phyloP scores from a whole-genome alignment of 2,329 filamentous ascomycete species.

The Venturia effusa region DNA sequence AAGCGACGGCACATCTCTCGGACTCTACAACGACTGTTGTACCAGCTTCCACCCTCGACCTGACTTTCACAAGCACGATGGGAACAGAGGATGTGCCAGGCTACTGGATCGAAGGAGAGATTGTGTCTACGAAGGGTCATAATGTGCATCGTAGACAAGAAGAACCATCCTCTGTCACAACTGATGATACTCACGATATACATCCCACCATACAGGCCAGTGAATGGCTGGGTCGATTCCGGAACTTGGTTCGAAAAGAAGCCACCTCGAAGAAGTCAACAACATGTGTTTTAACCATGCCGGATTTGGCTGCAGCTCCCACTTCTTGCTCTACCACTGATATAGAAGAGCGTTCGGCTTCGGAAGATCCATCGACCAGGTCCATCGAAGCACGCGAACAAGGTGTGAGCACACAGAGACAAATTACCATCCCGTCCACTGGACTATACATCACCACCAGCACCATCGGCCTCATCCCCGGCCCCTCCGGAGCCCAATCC shows the following conservation, averaged over 20 bases:
- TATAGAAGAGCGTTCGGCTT: neutral
- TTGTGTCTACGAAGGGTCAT: neutral
- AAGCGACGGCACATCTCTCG: too few relatives aligned
- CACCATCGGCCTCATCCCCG: too few relatives aligned
- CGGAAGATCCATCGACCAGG: neutral
- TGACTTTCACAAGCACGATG: neutral
- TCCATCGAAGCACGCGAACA: neutral
- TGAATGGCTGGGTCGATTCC: neutral
- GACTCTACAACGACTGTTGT: neutral
- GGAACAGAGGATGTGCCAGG: neutral
- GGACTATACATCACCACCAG: too few relatives aligned
- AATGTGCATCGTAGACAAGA: neutral
- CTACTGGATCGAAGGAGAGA: neutral
- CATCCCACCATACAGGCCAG: neutral
- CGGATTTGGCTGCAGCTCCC: neutral
- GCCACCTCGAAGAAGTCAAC: neutral
- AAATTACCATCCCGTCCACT: too few relatives aligned
- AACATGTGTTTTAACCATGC: neutral
- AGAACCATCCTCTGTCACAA: neutral
- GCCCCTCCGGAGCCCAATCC: too few relatives aligned
- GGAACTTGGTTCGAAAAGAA: neutral
- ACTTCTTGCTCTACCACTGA: neutral
- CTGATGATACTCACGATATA: neutral
- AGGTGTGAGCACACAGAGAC: neutral
- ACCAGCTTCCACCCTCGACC: neutral